Evolutionary conservation across 2,329 filamentous ascomycete species (phyloP).

Genomic region (Delphinella strobiligena): DNA sequence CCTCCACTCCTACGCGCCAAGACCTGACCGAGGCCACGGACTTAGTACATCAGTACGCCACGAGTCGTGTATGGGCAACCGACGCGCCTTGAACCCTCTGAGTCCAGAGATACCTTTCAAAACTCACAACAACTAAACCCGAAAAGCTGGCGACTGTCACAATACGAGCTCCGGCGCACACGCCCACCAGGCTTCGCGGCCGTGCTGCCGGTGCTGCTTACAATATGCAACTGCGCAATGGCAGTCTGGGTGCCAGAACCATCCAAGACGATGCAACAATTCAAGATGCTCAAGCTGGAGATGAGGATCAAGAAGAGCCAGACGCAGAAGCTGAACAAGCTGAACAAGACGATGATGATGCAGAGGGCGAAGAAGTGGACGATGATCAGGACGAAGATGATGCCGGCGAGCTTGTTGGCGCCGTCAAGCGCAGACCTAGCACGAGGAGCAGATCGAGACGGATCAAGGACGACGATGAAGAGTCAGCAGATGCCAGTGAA

Average conservation of each 20-base stretch:
- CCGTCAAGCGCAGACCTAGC: constrained; percentile 23
- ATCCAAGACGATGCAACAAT: constrained; percentile 20
- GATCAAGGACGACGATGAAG: constrained; percentile 20
- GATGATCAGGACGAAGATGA: constrained; percentile 34
- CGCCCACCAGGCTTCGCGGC: constrained; percentile 20
- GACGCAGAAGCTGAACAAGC: constrained; percentile 26
- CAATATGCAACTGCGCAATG: constrained; percentile 4
- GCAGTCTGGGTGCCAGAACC: constrained; percentile 12
- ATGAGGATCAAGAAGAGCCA: constrained; percentile 33
- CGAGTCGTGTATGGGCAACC: neutral
- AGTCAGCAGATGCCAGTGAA: constrained; percentile 13
- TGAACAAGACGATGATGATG: constrained; percentile 29
- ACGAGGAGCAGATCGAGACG: constrained; percentile 14
- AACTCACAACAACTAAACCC: neutral
- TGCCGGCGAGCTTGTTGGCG: constrained; percentile 28
- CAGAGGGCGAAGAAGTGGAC: constrained; percentile 21
- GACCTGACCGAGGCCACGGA: neutral
- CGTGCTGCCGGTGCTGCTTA: constrained; percentile 13
- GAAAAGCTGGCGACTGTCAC: constrained; percentile 21
- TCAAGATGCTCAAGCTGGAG: constrained; percentile 20
- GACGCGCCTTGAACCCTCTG: neutral
- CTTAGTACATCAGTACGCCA: neutral
- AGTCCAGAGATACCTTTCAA: neutral
- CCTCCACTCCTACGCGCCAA: neutral
- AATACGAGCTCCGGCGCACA: constrained; percentile 19